Conservation (phyloP, 352 stramenopile genomes). For the Blastocystis sp. region DNA sequence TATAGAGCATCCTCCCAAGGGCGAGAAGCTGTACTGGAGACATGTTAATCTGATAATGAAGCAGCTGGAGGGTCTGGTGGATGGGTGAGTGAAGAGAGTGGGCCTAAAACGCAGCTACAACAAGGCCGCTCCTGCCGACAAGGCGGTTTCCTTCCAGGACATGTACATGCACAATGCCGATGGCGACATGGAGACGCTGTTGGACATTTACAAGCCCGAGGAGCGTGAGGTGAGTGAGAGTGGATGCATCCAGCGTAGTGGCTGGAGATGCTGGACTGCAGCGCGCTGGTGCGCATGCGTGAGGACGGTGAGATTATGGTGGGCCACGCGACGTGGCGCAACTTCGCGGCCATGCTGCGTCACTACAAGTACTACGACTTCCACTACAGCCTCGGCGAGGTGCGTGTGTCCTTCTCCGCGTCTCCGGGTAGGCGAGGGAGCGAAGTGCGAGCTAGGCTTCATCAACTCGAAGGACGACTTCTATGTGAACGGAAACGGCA, state of each 20-base stretch:
- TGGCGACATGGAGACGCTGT: conserved; percentile 49
- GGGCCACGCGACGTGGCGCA: conserved; percentile 69
- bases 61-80: conserved; percentile 1
- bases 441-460: conserved; percentile 58
- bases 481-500: conserved; percentile 63
- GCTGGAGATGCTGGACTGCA: conserved; percentile 61
- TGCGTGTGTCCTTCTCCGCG: conserved; percentile 66
- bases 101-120: not conserved
- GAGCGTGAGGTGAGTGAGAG: not conserved
- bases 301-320: conserved; percentile 66
- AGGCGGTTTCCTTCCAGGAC: conserved; percentile 4
- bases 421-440: conserved; percentile 61
- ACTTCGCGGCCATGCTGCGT: conserved; percentile 68
- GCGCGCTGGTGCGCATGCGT: conserved; percentile 67
- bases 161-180: conserved; percentile 55
- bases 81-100: not conserved
- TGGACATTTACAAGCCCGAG: conserved; percentile 25
- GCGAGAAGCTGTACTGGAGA: conserved; percentile 5
- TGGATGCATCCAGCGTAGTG: not conserved
- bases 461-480: conserved; percentile 71
- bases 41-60: conserved; percentile 25
- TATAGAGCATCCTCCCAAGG: not conserved
- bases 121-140: no score
- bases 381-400: conserved; percentile 60
- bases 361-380: conserved; percentile 74